Conservation (phyloP, 2,329 filamentous ascomycete genomes). For the Sclerotinia sclerotiorum region DNA sequence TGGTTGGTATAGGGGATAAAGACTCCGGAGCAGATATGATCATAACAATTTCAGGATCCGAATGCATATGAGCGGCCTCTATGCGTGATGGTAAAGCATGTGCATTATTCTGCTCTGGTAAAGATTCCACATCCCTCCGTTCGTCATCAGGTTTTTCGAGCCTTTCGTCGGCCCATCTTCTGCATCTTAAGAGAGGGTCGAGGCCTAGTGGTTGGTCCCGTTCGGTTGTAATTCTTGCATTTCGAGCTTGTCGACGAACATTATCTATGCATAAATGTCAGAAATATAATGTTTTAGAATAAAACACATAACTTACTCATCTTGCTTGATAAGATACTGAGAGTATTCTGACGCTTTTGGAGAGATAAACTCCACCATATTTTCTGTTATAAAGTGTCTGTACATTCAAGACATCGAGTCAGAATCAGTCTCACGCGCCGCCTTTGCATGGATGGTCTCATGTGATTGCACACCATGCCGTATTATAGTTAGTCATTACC, state of each 20-base stretch:
- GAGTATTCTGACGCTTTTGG: not conserved
- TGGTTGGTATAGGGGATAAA: too few relatives aligned
- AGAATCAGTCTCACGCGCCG: not conserved
- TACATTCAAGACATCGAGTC: not conserved
- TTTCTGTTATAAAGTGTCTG: not conserved
- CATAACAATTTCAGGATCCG: not conserved
- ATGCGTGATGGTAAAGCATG: not conserved
- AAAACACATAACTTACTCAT: not conserved
- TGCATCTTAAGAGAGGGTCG: not conserved
- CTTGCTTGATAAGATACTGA: not conserved
- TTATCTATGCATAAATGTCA: not conserved
- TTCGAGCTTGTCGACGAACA: constrained; percentile 9
- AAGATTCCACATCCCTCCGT: not conserved
- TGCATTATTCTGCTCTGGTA: not conserved
- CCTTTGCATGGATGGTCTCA: not conserved
- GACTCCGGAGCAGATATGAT: not conserved
- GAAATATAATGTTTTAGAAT: too few relatives aligned
- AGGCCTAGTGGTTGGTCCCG: not conserved
- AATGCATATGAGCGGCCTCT: too few relatives aligned
- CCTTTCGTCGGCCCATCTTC: not conserved
- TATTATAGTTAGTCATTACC: not conserved
- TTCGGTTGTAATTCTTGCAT: not conserved
- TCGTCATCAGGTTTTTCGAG: not conserved
- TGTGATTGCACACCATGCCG: not conserved
- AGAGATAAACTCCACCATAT: too few relatives aligned